Conservation (phyloP, 768 basidiomycete species). For the Mycena belliarum region DNA sequence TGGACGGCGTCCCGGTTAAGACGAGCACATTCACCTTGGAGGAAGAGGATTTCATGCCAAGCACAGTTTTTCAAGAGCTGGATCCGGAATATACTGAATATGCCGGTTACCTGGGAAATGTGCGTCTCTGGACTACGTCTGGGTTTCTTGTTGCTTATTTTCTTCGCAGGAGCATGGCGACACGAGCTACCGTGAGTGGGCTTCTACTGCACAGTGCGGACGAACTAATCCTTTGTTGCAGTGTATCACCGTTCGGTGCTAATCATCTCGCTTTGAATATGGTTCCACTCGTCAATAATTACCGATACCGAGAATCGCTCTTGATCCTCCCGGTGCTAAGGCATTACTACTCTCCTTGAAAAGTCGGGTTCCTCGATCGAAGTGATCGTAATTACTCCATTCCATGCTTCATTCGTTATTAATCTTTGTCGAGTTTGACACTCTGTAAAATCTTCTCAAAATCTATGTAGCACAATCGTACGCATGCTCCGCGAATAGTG, state of each 20-base stretch:
- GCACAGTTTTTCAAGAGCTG: slow-evolving; percentile 30
- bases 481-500: too few relatives aligned
- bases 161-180: slow-evolving; percentile 9
- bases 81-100: slow-evolving; percentile 38
- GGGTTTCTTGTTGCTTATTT: not conserved
- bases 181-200: not conserved
- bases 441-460: too few relatives aligned
- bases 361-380: too few relatives aligned
- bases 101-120: slow-evolving; percentile 45
- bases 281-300: not conserved
- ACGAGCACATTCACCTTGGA: slow-evolving; percentile 16
- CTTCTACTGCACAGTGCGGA: too few relatives aligned
- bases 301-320: too few relatives aligned
- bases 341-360: too few relatives aligned
- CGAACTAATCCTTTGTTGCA: not conserved
- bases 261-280: not conserved
- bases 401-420: too few relatives aligned
- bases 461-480: too few relatives aligned
- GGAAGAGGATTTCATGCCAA: slow-evolving; percentile 7
- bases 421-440: too few relatives aligned
- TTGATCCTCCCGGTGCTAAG: too few relatives aligned
- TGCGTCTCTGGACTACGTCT: slow-evolving; percentile 20
- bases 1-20: slow-evolving; percentile 30
- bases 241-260: not conserved
- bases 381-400: too few relatives aligned